A percentile compares a stretch with the other conserved stretches of the same genome.
These are phyloP conservation scores for Cornus kousa DNA, from an alignment of 148 eudicot genomes.

Conservation along the genomic window DNA sequence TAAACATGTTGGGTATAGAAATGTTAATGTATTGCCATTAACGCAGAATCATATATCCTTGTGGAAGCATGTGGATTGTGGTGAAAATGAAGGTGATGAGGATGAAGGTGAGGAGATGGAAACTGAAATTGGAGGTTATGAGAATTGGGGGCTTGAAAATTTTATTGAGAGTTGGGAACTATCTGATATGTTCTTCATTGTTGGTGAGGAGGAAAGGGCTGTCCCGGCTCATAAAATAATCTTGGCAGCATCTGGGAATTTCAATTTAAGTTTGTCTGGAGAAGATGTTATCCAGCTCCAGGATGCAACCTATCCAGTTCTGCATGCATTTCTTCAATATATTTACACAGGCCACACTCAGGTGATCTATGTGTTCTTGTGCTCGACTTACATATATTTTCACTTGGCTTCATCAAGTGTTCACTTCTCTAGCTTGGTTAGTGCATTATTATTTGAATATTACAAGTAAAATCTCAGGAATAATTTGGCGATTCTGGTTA, in stretches of 20 bases:
- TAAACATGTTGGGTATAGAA: slow-evolving; percentile 92
- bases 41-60: slow-evolving; percentile 79
- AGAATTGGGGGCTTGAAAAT: slow-evolving; percentile 63
- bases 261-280: slow-evolving; percentile 33
- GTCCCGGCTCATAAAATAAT: slow-evolving; percentile 87
- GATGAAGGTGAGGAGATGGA: slow-evolving; percentile 52
- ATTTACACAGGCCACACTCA: slow-evolving; percentile 72
- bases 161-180: slow-evolving; percentile 94
- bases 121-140: slow-evolving; percentile 43
- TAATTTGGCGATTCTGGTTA: no score
- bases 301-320: slow-evolving; percentile 49
- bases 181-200: slow-evolving; percentile 71
- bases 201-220: slow-evolving; percentile 68
- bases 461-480: no score
- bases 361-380: slow-evolving; percentile 39
- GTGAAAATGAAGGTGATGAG: slow-evolving; percentile 44
- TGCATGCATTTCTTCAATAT: slow-evolving; percentile 72
- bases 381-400: not conserved
- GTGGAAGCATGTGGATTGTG: slow-evolving; percentile 79
- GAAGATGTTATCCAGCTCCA: slow-evolving; percentile 56
- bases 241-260: slow-evolving; percentile 75
- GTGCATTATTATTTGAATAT: no score
- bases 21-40: slow-evolving; percentile 75
- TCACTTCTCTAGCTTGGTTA: no score
- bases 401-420: no score